Base-by-base conservation (phyloP, 306 rosid species). In the Prunus salicina region DNA sequence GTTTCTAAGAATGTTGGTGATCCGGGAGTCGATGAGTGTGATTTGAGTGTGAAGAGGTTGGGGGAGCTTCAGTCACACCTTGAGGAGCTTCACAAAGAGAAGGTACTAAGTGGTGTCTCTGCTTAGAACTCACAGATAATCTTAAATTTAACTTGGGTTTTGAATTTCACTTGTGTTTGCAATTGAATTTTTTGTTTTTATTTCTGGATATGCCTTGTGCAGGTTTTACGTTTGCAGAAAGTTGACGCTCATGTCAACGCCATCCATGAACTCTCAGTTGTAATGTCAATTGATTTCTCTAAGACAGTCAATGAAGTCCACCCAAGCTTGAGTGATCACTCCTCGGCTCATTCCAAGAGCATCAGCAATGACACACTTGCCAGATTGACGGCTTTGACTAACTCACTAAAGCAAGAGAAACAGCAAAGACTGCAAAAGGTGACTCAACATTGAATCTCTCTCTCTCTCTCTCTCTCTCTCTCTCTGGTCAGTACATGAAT, bases 311-410 rank as follows among this genome's bases (percentile, higher is more conserved):
- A 81, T 80, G 89, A 84, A 72, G 80, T 91, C 57, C 96, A 94
- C 82, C 92, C 91, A n/a, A 94, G 91, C 87, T 78, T 94, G 86
- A 78, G 77, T 12, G 85, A 85, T 84, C 79, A 89, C 41, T 81
- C 84, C 5, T 64, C 81, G 58, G 72, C 83, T 69, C 80, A 77
- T 20, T 79, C 28, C 22, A 87, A 82, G 84, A 89, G 93, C 87
- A 86, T 94, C 75, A 90, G 95, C 83, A 94, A 94, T 13, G 93
- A 89, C 60, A 90, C 97, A 65, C 93, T 91, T 80, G 97, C 98
- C 27, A 76, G 87, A 85, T 85, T 91, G 83, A 86, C 91, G 2
- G 92, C 87, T 67, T 81, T 80, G 62, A 86, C 89, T 68, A 86
- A 81, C 81, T 86, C 89, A 19, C 84, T 94, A 46, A 89, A 83